Percentiles rank a stretch among this genome's conserved stretches.
phyloP scores from a whole-genome alignment of 371 early-diverging fungal genomes.

The Actinomortierella wolfii region DNA sequence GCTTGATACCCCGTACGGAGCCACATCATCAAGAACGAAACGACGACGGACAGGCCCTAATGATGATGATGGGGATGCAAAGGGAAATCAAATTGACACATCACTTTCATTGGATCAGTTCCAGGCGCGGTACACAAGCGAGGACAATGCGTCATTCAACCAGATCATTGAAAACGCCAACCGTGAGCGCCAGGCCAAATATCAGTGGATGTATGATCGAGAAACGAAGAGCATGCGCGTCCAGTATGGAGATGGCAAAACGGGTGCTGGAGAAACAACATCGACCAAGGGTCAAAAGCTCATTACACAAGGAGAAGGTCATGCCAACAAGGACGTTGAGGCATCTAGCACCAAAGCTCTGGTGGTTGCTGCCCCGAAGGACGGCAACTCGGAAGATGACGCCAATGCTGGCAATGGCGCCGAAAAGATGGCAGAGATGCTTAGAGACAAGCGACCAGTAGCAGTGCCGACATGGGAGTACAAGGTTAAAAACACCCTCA shows the following conservation, averaged over 20 bases:
- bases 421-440: background rate
- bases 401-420: too few species aligned
- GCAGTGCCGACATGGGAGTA: constrained; percentile 36
- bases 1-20: constrained; percentile 12
- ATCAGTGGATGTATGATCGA: constrained; percentile 74
- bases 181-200: constrained; percentile 58
- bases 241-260: constrained; percentile 13
- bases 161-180: constrained; percentile 70
- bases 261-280: constrained; percentile 16
- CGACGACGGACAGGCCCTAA: background rate
- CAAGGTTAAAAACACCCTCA: constrained; percentile 45
- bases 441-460: constrained; percentile 18
- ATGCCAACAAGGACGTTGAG: too few species aligned
- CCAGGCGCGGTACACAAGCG: constrained; percentile 78
- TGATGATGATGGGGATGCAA: constrained; percentile 5
- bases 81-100: constrained; percentile 22
- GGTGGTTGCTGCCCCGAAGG: background rate
- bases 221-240: constrained; percentile 51
- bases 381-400: background rate
- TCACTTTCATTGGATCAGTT: constrained; percentile 66
- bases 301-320: background rate
- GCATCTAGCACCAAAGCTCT: background rate
- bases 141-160: constrained; percentile 85
- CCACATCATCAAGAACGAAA: background rate
- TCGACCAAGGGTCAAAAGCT: constrained; percentile 1